Conservation (phyloP, 1,284 basidiomycete genomes). For the Hypsizygus ulmarius region DNA sequence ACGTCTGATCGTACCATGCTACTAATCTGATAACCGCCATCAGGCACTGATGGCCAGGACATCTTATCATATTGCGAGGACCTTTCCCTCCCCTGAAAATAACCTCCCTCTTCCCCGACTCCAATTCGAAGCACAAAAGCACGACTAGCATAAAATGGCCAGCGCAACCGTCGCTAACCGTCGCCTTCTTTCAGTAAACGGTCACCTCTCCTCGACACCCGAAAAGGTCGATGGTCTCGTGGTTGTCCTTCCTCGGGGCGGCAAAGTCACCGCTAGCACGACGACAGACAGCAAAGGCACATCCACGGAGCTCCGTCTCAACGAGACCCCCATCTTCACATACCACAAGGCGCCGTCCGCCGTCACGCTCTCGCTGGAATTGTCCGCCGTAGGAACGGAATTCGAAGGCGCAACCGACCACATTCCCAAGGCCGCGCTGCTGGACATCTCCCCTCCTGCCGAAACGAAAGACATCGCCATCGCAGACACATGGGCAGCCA, state of each 20-base stretch:
- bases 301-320: slow-evolving; percentile 18
- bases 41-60: slow-evolving; percentile 4
- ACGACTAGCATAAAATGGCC: slow-evolving; percentile 8
- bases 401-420: slow-evolving; percentile 28
- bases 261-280: slow-evolving; percentile 19
- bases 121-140: not conserved
- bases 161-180: slow-evolving; percentile 12
- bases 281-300: slow-evolving; percentile 12
- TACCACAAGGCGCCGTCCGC: slow-evolving; percentile 15
- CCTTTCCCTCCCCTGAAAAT: too few relatives aligned
- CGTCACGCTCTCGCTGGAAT: slow-evolving; percentile 21
- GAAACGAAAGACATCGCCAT: slow-evolving; percentile 17
- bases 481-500: slow-evolving; percentile 26
- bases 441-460: slow-evolving; percentile 21
- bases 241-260: slow-evolving; percentile 25
- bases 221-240: slow-evolving; percentile 17
- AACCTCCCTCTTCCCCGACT: not conserved
- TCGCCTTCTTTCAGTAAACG: slow-evolving; percentile 23
- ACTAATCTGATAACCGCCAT: too few relatives aligned
- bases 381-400: slow-evolving; percentile 26
- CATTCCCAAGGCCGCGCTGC: slow-evolving; percentile 26
- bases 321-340: slow-evolving; percentile 18
- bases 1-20: too few relatives aligned
- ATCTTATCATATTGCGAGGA: slow-evolving; percentile 24
- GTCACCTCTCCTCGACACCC: slow-evolving; percentile 17